These are phyloP conservation scores for Stipa capillata DNA, from an alignment of 176 grass and related monocot species.

Conservation along the genomic window DNA sequence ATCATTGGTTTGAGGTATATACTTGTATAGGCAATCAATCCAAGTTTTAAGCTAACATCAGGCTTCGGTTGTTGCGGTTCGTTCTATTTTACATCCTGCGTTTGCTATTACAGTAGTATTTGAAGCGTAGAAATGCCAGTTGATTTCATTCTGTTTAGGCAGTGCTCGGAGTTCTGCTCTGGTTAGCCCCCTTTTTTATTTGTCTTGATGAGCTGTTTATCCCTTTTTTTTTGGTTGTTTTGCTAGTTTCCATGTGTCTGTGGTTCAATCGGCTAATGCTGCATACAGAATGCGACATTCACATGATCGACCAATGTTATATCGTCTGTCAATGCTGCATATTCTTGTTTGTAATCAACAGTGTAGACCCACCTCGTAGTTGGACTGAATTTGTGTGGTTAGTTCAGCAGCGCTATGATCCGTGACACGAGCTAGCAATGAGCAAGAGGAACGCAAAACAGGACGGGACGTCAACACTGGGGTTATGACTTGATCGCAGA, in stretches of 20 bases:
- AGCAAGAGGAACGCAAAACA: too few species aligned
- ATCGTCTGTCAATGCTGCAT: background rate
- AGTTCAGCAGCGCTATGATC: background rate
- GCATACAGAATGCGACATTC: background rate
- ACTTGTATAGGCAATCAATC: constrained; percentile 69
- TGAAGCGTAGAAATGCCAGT: background rate
- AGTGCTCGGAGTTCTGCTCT: background rate
- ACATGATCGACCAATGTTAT: background rate
- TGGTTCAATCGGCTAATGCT: background rate
- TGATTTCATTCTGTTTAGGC: background rate
- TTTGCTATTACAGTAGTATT: background rate
- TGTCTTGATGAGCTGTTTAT: background rate
- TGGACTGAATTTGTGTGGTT: background rate
- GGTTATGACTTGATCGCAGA: background rate
- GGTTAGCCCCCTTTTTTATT: background rate
- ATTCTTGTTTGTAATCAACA: too few species aligned
- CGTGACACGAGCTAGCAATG: too few species aligned
- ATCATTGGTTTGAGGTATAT: constrained; percentile 83
- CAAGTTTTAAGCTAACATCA: constrained; percentile 16
- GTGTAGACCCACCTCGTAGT: too few species aligned
- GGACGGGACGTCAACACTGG: too few species aligned
- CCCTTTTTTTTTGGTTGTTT: background rate
- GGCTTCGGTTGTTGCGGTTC: background rate
- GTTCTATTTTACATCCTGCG: background rate
- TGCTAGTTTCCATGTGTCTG: background rate